Evolutionary conservation across 2,329 filamentous ascomycete genomes (phyloP).

Genomic region (Xenoacremonium recifei): DNA sequence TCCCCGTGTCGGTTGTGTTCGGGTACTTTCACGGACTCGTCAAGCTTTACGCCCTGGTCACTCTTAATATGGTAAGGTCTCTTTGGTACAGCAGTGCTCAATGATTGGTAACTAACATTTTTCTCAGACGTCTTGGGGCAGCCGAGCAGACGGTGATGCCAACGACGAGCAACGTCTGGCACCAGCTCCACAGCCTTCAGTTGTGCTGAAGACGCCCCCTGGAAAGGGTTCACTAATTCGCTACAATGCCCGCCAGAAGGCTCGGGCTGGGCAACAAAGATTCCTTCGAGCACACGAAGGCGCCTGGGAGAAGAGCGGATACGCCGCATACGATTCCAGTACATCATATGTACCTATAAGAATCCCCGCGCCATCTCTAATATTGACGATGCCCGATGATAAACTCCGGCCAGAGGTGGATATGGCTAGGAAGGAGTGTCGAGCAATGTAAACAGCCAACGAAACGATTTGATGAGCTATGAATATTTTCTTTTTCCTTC

Average conservation of each 20-base stretch:
- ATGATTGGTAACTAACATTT: conserved; percentile 11
- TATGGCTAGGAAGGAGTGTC: conserved; percentile 18
- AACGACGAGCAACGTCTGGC: conserved; percentile 73
- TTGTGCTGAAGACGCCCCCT: conserved; percentile 43
- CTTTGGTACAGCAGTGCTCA: not conserved
- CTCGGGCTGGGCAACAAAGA: conserved; percentile 28
- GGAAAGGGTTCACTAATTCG: conserved; percentile 43
- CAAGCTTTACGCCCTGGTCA: conserved; percentile 84
- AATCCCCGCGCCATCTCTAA: conserved; percentile 23
- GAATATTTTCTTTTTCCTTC: conserved; percentile 11
- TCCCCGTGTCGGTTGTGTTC: conserved; percentile 85
- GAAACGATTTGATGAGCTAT: conserved; percentile 16
- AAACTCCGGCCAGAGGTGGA: conserved; percentile 22
- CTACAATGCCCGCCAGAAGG: conserved; percentile 44
- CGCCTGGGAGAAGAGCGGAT: conserved; percentile 31
- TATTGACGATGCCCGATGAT: conserved; percentile 17
- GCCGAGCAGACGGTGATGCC: conserved; percentile 84
- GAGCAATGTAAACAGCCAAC: conserved; percentile 20
- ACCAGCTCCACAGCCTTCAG: conserved; percentile 40
- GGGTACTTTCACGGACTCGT: conserved; percentile 91
- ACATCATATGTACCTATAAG: conserved; percentile 34
- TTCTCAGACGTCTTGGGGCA: conserved; percentile 87
- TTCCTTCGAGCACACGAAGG: conserved; percentile 14
- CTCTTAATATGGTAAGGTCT: conserved; percentile 73
- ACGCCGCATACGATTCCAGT: conserved; percentile 35